These are phyloP conservation scores for Populus nigra DNA, from an alignment of 345 rosid species.

Conservation along the genomic window DNA sequence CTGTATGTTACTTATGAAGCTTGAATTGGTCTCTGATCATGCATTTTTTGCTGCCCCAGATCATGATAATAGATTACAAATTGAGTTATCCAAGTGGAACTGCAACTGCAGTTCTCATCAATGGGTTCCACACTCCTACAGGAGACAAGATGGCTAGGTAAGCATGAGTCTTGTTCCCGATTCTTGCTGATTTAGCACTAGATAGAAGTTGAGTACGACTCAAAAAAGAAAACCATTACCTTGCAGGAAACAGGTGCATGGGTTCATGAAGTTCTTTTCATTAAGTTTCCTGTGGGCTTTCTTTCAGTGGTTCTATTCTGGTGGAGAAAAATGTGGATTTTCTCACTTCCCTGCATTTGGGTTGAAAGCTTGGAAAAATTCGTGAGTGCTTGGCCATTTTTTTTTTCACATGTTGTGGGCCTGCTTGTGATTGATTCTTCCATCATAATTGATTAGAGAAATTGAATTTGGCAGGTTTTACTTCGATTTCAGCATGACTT, in stretches of 20 bases:
- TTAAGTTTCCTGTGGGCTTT: slow-evolving; percentile 78
- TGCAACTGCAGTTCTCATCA: slow-evolving; percentile 85
- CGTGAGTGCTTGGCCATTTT: slow-evolving; percentile 41
- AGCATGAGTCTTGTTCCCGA: slow-evolving; percentile 7
- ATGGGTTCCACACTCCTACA: slow-evolving; percentile 78
- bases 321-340: slow-evolving; percentile 70
- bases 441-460: slow-evolving; percentile 10
- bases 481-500: slow-evolving; percentile 87
- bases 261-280: slow-evolving; percentile 62
- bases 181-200: not conserved
- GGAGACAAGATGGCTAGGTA: slow-evolving; percentile 79
- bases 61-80: slow-evolving; percentile 85
- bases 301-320: slow-evolving; percentile 83
- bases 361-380: slow-evolving; percentile 68
- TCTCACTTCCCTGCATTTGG: slow-evolving; percentile 82
- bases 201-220: not conserved
- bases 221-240: not conserved
- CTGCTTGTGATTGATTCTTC: not conserved
- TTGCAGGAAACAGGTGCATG: slow-evolving; percentile 77
- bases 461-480: slow-evolving; percentile 60
- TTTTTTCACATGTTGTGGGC: not conserved
- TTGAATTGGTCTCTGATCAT: slow-evolving; percentile 8
- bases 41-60: slow-evolving; percentile 37
- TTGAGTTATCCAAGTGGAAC: slow-evolving; percentile 87
- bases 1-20: not conserved